These are phyloP conservation scores for Mycena belliarum DNA, from an alignment of 768 basidiomycete species.

Conservation along the genomic window DNA sequence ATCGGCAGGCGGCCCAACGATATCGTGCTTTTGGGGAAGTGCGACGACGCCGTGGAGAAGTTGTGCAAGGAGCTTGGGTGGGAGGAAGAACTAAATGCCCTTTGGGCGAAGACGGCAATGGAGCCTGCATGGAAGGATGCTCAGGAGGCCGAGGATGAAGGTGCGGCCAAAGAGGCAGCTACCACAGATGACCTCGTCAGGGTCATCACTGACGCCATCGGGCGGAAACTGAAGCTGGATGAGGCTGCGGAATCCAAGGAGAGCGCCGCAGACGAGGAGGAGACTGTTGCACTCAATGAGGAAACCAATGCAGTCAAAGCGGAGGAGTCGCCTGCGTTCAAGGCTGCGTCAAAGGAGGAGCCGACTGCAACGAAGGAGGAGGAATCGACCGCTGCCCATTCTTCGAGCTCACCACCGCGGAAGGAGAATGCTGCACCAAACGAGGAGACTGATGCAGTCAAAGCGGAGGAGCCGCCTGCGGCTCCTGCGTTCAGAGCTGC, in stretches of 20 bases:
- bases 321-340: too few species aligned
- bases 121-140: conserved; percentile 11
- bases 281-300: conserved; percentile 5
- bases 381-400: too few species aligned
- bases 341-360: too few species aligned
- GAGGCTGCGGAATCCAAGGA: conserved; percentile 13
- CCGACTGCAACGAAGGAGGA: too few species aligned
- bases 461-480: too few species aligned
- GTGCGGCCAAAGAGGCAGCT: conserved; percentile 16
- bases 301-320: too few species aligned
- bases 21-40: conserved; percentile 65
- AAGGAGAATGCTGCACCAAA: too few species aligned
- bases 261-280: too few species aligned
- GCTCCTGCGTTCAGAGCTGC: too few species aligned
- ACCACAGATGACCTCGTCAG: conserved; percentile 26
- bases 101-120: conserved; percentile 54
- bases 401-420: too few species aligned
- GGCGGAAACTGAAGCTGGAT: conserved; percentile 29
- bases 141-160: conserved; percentile 25
- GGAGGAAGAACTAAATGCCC: conserved; percentile 57
- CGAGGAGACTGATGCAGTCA: too few species aligned
- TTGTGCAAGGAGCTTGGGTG: conserved; percentile 74
- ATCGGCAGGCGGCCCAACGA: conserved; percentile 57
- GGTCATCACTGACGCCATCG: conserved; percentile 35
- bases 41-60: conserved; percentile 65